Conservation (phyloP, 2,329 filamentous ascomycete genomes). For the Diplodia mutila region DNA sequence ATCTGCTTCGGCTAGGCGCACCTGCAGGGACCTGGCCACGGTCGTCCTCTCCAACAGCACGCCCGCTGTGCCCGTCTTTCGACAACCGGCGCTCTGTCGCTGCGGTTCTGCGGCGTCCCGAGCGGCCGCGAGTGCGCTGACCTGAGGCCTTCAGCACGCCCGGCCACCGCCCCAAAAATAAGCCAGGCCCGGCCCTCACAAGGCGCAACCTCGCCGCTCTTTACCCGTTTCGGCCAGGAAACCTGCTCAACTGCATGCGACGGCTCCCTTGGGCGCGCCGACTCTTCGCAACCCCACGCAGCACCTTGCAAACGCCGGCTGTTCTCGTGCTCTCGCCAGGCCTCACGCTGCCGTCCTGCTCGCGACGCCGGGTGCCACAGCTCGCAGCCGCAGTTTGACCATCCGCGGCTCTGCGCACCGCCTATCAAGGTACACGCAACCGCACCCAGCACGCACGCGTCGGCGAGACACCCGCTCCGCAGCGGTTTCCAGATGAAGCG, state of each 20-base stretch:
- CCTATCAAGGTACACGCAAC: constrained; percentile 17
- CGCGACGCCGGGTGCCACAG: constrained; percentile 7
- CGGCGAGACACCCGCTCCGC: constrained; percentile 10
- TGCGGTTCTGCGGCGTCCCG: constrained; percentile 9
- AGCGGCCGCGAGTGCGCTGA: constrained; percentile 1
- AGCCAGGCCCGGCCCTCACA: constrained; percentile 9
- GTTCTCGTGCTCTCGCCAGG: constrained; percentile 15
- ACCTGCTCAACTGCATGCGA: constrained; percentile 27
- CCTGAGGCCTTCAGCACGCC: constrained; percentile 12
- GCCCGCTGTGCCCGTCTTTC: neutral
- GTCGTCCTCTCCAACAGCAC: neutral
- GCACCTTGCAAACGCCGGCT: constrained; percentile 14
- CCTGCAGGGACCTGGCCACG: constrained; percentile 11
- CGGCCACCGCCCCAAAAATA: constrained; percentile 12
- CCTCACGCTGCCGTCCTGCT: neutral
- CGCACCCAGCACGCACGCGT: neutral
- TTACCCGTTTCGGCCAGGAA: constrained; percentile 16
- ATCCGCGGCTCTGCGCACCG: constrained; percentile 10
- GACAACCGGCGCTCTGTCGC: neutral
- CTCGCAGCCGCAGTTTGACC: neutral
- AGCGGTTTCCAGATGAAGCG: neutral
- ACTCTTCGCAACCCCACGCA: constrained; percentile 23
- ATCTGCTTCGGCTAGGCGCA: constrained; percentile 20
- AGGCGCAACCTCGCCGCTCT: constrained; percentile 19
- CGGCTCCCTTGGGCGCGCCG: constrained; percentile 16